Percentiles rank a stretch among this genome's conserved stretches.
phyloP scores from a whole-genome alignment of 208 protist species.

The Balamuthia mandrillaris region DNA sequence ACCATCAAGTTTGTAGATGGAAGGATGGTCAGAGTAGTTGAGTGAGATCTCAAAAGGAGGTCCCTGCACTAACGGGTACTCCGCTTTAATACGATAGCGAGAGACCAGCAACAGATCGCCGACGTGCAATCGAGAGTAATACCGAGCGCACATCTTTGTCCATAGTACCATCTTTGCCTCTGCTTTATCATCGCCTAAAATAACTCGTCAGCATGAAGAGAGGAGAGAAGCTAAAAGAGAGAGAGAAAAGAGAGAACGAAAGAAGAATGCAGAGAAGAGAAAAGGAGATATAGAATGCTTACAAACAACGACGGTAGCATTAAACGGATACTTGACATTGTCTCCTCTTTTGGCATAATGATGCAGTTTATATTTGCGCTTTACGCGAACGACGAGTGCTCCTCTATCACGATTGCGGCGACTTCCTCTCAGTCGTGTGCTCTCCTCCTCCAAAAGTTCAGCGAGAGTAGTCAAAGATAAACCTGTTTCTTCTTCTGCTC shows the following conservation, averaged over 20 bases:
- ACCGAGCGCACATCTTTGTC: conserved; percentile 15
- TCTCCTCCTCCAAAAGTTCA: too few relatives aligned
- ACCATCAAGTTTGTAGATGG: neutral
- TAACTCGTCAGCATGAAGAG: neutral
- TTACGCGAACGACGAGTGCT: too few relatives aligned
- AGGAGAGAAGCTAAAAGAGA: too few relatives aligned
- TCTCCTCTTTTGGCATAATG: conserved; percentile 17
- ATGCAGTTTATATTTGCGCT: neutral
- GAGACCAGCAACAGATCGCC: neutral
- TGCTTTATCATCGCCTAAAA: neutral
- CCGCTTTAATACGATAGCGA: conserved; percentile 1
- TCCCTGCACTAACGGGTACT: neutral
- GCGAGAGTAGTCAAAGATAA: too few relatives aligned
- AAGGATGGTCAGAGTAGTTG: neutral
- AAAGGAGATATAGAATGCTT: neutral
- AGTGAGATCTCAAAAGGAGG: conserved; percentile 3
- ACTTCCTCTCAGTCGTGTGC: too few relatives aligned
- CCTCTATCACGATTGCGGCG: too few relatives aligned
- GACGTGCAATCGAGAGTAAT: conserved; percentile 1
- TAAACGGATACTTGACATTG: conserved; percentile 7
- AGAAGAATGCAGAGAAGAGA: too few relatives aligned
- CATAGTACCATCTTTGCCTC: neutral
- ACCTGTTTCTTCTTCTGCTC: too few relatives aligned
- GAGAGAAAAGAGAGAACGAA: too few relatives aligned
- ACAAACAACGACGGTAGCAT: neutral